phyloP scores from a whole-genome alignment of 345 rosid species.

The Salix brachista region DNA sequence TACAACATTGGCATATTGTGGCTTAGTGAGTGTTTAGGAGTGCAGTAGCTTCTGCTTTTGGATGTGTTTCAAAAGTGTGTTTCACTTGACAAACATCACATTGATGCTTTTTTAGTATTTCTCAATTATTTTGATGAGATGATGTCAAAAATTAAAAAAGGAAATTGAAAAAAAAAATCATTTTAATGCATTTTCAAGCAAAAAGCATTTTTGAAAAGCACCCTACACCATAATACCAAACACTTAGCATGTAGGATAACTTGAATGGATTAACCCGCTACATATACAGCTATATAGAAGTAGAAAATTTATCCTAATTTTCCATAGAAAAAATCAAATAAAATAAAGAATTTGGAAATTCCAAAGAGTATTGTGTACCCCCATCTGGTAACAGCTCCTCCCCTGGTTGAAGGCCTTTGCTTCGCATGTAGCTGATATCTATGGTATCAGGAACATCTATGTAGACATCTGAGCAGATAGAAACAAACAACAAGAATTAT shows the following conservation, averaged over 20 bases:
- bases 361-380: constrained; percentile 35
- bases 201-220: no score
- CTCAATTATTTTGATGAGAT: no score
- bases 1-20: no score
- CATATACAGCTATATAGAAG: no score
- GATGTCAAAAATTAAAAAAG: no score
- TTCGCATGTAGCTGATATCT: constrained; percentile 90
- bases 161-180: no score
- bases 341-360: background rate
- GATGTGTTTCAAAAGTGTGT: no score
- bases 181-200: background rate
- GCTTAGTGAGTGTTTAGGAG: no score
- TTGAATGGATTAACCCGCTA: background rate
- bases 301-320: background rate
- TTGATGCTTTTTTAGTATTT: no score
- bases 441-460: constrained; percentile 91
- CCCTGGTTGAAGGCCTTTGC: constrained; percentile 91
- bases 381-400: constrained; percentile 86
- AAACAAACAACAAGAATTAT: background rate
- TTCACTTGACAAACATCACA: no score
- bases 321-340: background rate
- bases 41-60: no score
- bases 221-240: no score
- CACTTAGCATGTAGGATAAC: background rate
- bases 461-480: constrained; percentile 65